phyloP scores from a whole-genome alignment of 108 stramenopile species.

The Aurantiochytrium sp. region DNA sequence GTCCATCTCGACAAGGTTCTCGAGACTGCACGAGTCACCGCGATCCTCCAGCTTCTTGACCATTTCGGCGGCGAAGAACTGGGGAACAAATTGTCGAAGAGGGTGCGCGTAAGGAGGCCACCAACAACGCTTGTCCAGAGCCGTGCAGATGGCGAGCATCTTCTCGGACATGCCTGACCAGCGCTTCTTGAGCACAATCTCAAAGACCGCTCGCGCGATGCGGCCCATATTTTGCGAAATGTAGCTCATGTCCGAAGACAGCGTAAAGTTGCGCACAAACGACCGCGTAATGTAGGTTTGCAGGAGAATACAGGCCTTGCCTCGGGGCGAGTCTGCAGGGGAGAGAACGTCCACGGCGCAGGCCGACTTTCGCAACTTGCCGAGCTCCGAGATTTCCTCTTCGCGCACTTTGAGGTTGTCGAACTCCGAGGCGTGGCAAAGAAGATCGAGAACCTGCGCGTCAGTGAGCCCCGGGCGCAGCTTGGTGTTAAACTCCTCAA shows the following conservation, averaged over 20 bases:
- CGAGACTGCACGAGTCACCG: neutral
- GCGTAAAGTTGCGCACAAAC: constrained; percentile 71
- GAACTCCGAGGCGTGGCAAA: constrained; percentile 89
- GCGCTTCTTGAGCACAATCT: constrained; percentile 72
- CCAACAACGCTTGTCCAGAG: constrained; percentile 85
- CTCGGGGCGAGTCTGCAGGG: constrained; percentile 64
- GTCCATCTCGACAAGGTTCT: constrained; percentile 73
- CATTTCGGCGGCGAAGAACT: constrained; percentile 53
- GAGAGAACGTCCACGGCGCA: constrained; percentile 44
- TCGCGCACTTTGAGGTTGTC: constrained; percentile 83
- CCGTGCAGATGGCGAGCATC: constrained; percentile 77
- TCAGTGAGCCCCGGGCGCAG: constrained; percentile 58
- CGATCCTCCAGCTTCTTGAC: constrained; percentile 66
- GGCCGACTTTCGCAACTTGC: constrained; percentile 18
- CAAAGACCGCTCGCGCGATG: constrained; percentile 89
- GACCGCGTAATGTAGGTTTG: constrained; percentile 75
- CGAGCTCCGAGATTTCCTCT: constrained; percentile 79
- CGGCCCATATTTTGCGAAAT: constrained; percentile 90
- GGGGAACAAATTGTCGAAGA: constrained; percentile 74
- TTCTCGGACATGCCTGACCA: constrained; percentile 38
- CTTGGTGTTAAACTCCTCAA: constrained; percentile 81
- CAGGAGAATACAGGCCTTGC: constrained; percentile 83
- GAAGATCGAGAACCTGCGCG: constrained; percentile 64
- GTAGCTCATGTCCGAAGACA: constrained; percentile 92
- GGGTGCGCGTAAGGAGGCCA: constrained; percentile 77